Base-by-base conservation (phyloP, 306 rosid genomes). In the Ammopiptanthus mongolicus region DNA sequence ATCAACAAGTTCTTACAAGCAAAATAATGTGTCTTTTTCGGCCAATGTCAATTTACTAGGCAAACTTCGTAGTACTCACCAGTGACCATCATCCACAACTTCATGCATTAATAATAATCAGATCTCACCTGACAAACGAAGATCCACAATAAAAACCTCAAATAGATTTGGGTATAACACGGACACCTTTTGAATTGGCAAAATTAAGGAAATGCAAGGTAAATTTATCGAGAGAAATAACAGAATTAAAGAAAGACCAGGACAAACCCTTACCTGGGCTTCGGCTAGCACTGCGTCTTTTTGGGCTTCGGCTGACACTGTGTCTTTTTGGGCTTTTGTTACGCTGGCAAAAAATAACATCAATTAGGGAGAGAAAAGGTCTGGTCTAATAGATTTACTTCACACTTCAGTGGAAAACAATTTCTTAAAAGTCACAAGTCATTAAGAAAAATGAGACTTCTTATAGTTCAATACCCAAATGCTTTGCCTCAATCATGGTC, bases 181-280 rank as follows among this genome's bases (percentile, higher is more conserved):
- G 66, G 47, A 39, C 47, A 28, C 33, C 57, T 12, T 64, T 33
- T 11, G 5, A 41, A 31, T 12, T 3, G 48, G 22, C 12, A 0
- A 42, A 33, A n/a, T 36, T 14, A 67, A 3, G 29, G 21, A 63
- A 63, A 65, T 19, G 65, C 18, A 71, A 14, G 15, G 25, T 8
- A 73, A 36, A 42, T 59, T 51, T 19, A 58, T 48, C 7, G 5
- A 51, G 15, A 57, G 5, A 63, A 57, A 56, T 36, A 28, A n/a
- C 39, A 67, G 33, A 63, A 67, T 17, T 59, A 0, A 41, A 66
- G 75, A 42, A 53, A 76, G 77, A n/a, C n/a, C 96, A 85, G 57
- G 97, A 92, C 84, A 89, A 84, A 81, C 99, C 87, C 86, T 75
- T 86, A 87, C 95, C 91, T 87, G 71, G 78, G 89, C 97, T 92